Base-by-base conservation (phyloP, 225 moss, liverwort and hornwort species). In the Polytrichum commune region DNA sequence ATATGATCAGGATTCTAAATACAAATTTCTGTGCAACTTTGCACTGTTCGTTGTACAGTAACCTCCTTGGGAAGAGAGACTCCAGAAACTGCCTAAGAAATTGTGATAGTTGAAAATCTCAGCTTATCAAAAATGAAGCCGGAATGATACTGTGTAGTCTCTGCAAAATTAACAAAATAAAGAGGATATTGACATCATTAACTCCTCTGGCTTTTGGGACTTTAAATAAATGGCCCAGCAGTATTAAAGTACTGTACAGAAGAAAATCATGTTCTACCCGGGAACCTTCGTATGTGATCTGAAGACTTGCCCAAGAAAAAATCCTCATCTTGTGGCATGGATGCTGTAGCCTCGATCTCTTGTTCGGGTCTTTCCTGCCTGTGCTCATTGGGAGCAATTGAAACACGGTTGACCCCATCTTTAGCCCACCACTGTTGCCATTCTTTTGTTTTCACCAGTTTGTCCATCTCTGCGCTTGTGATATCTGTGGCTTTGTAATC, bases 71-170 rank as follows among this genome's bases (percentile, higher is more conserved):
- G 64, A 46, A 46, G 82, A 82, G 79, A 82, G 79, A 77, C 78
- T 69, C 71, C 75, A 75, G 71, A 71, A 78, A 73, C 78, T 72
- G 73, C 65, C 67, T 63, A 32, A 61, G 72, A 72, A 57, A 75
- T 46, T 46, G 46, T 4, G 16, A 80, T 75, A 72, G 63, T 80
- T 81, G 83, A 84, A 86, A 84, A 76, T 76, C 69, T 60, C 83
- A 87, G 81, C 81, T 81, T 79, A 83, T 81, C 87, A 84, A 87
- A 87, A 87, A 81, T 68, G 81, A 87, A 87, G 81, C 87, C 71
- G 83, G 33, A 79, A 79, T 74, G 72, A 78, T 78, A 81, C 76
- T 72, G 69, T 78, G 33, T 69, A 72, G 80, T 76, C 70, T 71
- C 76, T 72, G 71, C 72, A 87, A 72, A 72, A 73, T 69, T 27